These are phyloP conservation scores for Penicillium sp. DNA, from an alignment of 2,329 filamentous ascomycete genomes.

Conservation along the genomic window DNA sequence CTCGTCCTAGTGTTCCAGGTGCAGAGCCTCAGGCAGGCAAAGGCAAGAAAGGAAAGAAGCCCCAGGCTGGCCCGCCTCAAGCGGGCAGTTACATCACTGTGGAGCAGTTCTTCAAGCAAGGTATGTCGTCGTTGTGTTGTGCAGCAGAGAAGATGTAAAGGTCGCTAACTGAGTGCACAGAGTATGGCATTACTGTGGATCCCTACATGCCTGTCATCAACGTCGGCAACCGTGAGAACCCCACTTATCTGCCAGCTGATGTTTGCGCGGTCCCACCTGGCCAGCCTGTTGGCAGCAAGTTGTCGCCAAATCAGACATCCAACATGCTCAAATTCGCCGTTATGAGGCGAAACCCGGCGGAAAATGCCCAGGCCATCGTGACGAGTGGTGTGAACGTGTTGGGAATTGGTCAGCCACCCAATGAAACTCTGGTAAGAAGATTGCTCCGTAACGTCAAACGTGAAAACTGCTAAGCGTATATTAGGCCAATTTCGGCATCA, in stretches of 20 bases:
- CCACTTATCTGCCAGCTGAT: constrained; percentile 64
- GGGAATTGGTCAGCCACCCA: constrained; percentile 48
- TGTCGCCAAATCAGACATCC: constrained; percentile 58
- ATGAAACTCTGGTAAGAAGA: constrained; percentile 43
- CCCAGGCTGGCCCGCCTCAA: constrained; percentile 27
- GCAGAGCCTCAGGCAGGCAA: constrained; percentile 8
- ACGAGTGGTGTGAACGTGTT: constrained; percentile 53
- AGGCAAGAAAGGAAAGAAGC: constrained; percentile 27
- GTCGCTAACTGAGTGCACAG: constrained; percentile 23
- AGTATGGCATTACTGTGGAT: constrained; percentile 36
- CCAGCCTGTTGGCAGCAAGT: constrained; percentile 58
- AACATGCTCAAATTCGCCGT: constrained; percentile 71
- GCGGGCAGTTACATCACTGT: constrained; percentile 49
- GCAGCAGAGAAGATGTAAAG: neutral
- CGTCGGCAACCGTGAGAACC: constrained; percentile 54
- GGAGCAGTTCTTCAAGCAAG: constrained; percentile 47
- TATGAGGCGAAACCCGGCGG: constrained; percentile 51
- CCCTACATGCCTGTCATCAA: constrained; percentile 60
- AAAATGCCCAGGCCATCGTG: constrained; percentile 64
- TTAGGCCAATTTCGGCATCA: constrained; percentile 58
- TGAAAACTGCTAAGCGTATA: constrained; percentile 19
- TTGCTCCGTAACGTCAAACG: neutral
- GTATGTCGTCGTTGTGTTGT: constrained; percentile 28
- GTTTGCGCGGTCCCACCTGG: constrained; percentile 60
- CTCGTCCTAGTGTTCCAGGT: constrained; percentile 11